These are phyloP conservation scores for Hypoxylon sp. DNA, from an alignment of 2,329 filamentous ascomycete genomes.

Conservation along the genomic window DNA sequence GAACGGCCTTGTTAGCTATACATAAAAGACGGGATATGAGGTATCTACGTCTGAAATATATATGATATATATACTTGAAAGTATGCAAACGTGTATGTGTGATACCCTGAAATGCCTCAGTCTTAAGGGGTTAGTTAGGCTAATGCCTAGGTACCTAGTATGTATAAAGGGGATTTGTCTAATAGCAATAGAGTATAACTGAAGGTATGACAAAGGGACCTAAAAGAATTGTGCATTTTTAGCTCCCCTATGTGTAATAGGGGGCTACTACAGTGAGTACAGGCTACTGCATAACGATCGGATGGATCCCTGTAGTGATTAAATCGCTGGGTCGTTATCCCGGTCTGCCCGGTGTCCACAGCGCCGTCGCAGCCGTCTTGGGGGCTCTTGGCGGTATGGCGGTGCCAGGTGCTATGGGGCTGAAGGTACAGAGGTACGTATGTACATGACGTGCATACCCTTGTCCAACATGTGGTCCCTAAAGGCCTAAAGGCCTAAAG, in stretches of 20 bases:
- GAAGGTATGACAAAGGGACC: background rate
- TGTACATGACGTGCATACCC: conserved; percentile 38
- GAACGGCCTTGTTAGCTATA: conserved; percentile 11
- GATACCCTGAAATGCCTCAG: no score
- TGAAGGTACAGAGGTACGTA: conserved; percentile 16
- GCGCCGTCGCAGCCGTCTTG: conserved; percentile 40
- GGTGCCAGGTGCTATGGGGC: conserved; percentile 20
- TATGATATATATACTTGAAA: conserved; percentile 13
- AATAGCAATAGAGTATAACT: no score
- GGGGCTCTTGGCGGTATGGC: conserved; percentile 19
- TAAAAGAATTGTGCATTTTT: background rate
- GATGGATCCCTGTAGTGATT: conserved; percentile 1
- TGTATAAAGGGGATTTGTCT: background rate
- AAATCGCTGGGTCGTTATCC: conserved; percentile 15
- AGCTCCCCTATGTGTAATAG: background rate
- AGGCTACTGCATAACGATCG: conserved; percentile 3
- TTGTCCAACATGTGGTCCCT: conserved; percentile 20
- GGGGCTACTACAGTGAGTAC: background rate
- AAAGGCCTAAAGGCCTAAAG: conserved; percentile 10
- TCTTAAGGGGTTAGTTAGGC: no score
- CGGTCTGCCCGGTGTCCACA: conserved; percentile 17
- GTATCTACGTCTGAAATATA: conserved; percentile 5
- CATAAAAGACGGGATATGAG: conserved; percentile 9
- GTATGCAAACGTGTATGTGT: conserved; percentile 4
- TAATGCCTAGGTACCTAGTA: background rate